Conservation (phyloP, 106 monocot genomes). For the Dendrobium officinale region DNA sequence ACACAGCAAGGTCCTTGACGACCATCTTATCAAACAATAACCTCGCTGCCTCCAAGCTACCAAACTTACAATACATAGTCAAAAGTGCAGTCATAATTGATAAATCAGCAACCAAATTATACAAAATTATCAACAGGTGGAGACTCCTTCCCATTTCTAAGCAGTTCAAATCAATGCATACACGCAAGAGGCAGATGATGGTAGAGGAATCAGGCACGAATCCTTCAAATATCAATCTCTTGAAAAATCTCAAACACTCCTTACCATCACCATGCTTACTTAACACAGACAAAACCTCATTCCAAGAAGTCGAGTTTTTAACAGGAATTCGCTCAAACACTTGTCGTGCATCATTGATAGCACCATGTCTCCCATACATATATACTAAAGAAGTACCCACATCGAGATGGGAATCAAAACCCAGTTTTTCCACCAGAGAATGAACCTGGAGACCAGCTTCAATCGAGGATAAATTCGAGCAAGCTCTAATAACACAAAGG, state of each 20-base stretch:
- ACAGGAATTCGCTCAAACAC: constrained; percentile 1
- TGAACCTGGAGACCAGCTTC: constrained; percentile 6
- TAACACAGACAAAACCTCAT: constrained; percentile 11
- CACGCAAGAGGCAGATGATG: constrained; percentile 11
- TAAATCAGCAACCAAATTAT: constrained; percentile 12
- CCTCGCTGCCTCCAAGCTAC: constrained; percentile 18
- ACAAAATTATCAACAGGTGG: constrained; percentile 16
- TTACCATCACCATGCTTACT: constrained; percentile 4
- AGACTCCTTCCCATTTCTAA: constrained; percentile 10
- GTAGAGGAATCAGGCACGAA: constrained; percentile 20
- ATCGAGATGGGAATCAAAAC: constrained; percentile 1
- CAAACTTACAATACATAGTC: constrained; percentile 30
- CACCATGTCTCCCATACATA: constrained; percentile 11
- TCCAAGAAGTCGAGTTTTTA: constrained; percentile 13
- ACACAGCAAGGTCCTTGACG: constrained; percentile 19
- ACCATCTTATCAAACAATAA: constrained; percentile 18
- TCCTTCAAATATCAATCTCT: constrained; percentile 18
- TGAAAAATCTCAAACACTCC: constrained; percentile 9
- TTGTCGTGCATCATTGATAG: background rate
- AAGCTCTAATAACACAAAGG: background rate
- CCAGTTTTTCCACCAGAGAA: constrained; percentile 16
- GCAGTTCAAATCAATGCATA: constrained; percentile 13
- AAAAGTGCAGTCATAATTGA: constrained; percentile 25
- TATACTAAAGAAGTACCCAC: constrained; percentile 8
- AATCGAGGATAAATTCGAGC: background rate